A percentile compares a stretch with the other conserved stretches of the same genome.
Evolutionary conservation across 129 eudicot species (phyloP).

Genomic region (sunflower (Helianthus annuus)): HanXRQr2.0-SUNRISE NC_035444.2:38580065-38580564

Average conservation of each 20-base stretch:
- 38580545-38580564: background rate
- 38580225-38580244: background rate
- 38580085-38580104: conserved; percentile 2
- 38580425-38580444: background rate
- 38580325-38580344: background rate
- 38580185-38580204: background rate
- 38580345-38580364: conserved; percentile 6
- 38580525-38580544: background rate
- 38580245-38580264: conserved; percentile 9
- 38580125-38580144: background rate
- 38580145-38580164: background rate
- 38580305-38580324: background rate
- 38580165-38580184: too few species aligned
- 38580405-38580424: too few species aligned
- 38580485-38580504: conserved; percentile 1
- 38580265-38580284: background rate
- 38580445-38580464: background rate
- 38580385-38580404: background rate
- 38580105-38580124: background rate
- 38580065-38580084: conserved; percentile 5
- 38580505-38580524: background rate
- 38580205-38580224: background rate
- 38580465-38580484: too few species aligned
- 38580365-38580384: conserved; percentile 5
- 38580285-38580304: background rate